Evolutionary conservation across 225 moss, liverwort and hornwort genomes (phyloP).

Genomic region (Antitrichia curtipendula): DNA sequence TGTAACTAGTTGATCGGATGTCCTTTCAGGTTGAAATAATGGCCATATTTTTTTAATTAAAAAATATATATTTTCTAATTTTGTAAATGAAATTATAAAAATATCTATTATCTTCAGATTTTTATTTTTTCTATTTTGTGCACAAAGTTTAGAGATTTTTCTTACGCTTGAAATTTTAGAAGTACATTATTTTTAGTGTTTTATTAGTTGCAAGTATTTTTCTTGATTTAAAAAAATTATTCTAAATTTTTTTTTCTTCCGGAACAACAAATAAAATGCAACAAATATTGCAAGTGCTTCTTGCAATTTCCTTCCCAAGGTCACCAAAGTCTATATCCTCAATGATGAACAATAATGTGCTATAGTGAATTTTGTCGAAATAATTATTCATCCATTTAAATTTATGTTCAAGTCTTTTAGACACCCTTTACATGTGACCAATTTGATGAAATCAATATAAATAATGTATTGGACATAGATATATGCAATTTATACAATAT

Average conservation of each 20-base stretch:
- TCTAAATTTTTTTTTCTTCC: accelerated
- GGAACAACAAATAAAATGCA: neutral
- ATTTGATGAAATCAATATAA: neutral
- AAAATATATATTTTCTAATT: no score
- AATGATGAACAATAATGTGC: accelerated
- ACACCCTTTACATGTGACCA: neutral
- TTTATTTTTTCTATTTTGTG: neutral
- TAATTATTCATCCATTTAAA: neutral
- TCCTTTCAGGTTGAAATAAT: neutral
- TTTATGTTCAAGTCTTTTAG: neutral
- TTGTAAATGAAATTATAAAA: neutral
- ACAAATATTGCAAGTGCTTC: neutral
- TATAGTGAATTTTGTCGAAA: neutral
- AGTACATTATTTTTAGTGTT: neutral
- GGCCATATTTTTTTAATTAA: accelerated
- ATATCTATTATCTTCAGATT: neutral
- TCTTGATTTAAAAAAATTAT: neutral
- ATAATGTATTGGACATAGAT: neutral
- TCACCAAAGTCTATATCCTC: accelerated
- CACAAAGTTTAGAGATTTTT: neutral
- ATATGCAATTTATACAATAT: neutral
- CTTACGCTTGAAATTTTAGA: accelerated
- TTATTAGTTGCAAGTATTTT: neutral
- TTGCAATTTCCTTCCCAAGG: neutral
- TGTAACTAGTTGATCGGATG: neutral